phyloP scores from a whole-genome alignment of 78 protist genomes.

The Dictyostelium intermedium region DNA sequence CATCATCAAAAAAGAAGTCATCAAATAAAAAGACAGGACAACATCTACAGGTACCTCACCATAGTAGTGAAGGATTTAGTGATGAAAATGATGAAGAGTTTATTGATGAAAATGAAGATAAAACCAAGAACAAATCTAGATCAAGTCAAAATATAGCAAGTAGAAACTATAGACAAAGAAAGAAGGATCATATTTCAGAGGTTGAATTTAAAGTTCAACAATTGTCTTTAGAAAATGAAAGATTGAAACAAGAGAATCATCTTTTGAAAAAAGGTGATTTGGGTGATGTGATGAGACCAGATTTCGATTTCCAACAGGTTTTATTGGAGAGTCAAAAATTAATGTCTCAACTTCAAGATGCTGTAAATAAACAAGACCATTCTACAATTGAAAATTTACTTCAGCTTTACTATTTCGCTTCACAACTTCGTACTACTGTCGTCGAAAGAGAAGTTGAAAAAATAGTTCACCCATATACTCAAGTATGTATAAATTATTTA shows the following conservation, averaged over 20 bases:
- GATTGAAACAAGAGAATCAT: constrained; percentile 32
- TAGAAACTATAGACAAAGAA: constrained; percentile 70
- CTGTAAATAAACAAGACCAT: constrained; percentile 27
- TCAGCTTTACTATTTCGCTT: constrained; percentile 54
- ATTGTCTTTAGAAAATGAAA: constrained; percentile 57
- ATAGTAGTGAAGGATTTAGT: background rate
- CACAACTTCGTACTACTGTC: constrained; percentile 55
- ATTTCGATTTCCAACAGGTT: constrained; percentile 48
- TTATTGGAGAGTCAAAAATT: constrained; percentile 1
- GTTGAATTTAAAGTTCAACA: constrained; percentile 44
- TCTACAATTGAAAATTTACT: constrained; percentile 39
- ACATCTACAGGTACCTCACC: background rate
- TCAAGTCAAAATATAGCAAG: constrained; percentile 64
- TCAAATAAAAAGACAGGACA: background rate
- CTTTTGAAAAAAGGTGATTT: constrained; percentile 59
- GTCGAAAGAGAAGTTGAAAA: constrained; percentile 73
- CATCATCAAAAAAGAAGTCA: constrained; percentile 14
- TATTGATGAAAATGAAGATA: constrained; percentile 45
- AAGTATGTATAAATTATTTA: background rate
- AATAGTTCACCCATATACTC: constrained; percentile 73
- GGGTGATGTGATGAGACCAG: constrained; percentile 68
- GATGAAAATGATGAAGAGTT: constrained; percentile 3
- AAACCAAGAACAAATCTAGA: constrained; percentile 11
- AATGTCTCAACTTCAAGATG: constrained; percentile 39
- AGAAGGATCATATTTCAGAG: constrained; percentile 67